phyloP scores from a whole-genome alignment of 2,329 filamentous ascomycete genomes.

The Fusarium miscanthi region DNA sequence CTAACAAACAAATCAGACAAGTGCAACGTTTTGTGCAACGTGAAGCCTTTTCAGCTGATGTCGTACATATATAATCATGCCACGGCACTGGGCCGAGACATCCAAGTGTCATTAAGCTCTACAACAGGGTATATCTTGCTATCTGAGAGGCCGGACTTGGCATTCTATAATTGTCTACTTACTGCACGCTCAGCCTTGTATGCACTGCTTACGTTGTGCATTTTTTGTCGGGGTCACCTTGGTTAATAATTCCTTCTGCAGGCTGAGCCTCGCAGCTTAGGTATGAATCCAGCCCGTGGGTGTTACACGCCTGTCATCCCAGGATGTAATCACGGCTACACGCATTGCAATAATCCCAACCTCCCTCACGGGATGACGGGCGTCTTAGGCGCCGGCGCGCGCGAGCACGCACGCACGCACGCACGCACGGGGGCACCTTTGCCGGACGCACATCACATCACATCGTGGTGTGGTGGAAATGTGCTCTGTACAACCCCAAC shows the following conservation, averaged over 20 bases:
- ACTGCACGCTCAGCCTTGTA: slow-evolving; percentile 15
- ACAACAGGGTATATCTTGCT: not conserved
- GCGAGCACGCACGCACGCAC: too few relatives aligned
- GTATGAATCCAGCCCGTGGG: slow-evolving; percentile 21
- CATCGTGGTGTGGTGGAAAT: not conserved
- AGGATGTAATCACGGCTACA: slow-evolving; percentile 1
- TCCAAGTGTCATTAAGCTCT: not conserved
- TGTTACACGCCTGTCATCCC: slow-evolving; percentile 29
- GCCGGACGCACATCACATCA: not conserved
- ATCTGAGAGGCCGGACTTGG: too few relatives aligned
- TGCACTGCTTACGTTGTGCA: slow-evolving; percentile 26
- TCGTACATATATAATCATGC: slow-evolving; percentile 8
- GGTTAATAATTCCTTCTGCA: slow-evolving; percentile 12
- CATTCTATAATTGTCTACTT: not conserved
- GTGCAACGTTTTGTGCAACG: slow-evolving; percentile 16
- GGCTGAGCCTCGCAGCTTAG: slow-evolving; percentile 30
- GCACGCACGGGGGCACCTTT: not conserved
- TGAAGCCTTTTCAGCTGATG: not conserved
- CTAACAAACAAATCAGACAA: slow-evolving; percentile 21
- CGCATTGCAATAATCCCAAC: slow-evolving; percentile 7
- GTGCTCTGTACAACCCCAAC: not conserved
- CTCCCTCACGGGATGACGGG: slow-evolving; percentile 9
- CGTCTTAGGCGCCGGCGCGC: slow-evolving; percentile 19
- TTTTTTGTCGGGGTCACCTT: not conserved
- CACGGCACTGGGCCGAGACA: slow-evolving; percentile 3